Base-by-base conservation (phyloP, 345 rosid species). In the Fremontodendron californicum region DNA sequence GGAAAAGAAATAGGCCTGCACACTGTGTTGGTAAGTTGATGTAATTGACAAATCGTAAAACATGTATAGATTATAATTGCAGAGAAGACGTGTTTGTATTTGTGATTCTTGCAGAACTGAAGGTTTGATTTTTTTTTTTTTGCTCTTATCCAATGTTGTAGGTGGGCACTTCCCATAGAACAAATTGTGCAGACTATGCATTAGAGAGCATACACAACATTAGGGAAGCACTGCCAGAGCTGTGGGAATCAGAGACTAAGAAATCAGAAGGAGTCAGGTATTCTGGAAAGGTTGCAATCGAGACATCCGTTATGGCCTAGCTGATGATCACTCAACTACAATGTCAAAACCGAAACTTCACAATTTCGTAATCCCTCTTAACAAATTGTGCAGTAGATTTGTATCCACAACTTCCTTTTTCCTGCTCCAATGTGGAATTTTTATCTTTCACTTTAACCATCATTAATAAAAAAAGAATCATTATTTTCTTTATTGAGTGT, bases 161-260 rank as follows among this genome's bases (percentile, higher is more conserved):
- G 98, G 89, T 94, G 48, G 98, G 98, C 21, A 87, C 83, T 54
- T 88, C 92, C 7, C 87, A 84, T 15, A 88, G 85, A 78, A 80
- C 83, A 27, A 88, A 86, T 51, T 94, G 96, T 3, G 93, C 92
- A 67, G 97, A 93, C 73, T 82, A 89, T 77, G 96, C 97, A 13
- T 73, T 93, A 42, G 94, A 90, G 82, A 93, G 88, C 84, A 90
- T 95, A 75, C 95, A 91, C 86, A 90, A 91, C 79, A 87, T 93
- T 42, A 87, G 84, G 85, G 96, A 93, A 63, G 94, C 98, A 62
- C 42, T 93, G 61, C 93, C 91, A 8, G 91, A 89, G 78, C 85
- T 95, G 48, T 90, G 98, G 98, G 86, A 78, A 51, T 85, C 81
- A 58, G 84, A 81, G 15, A 9, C 29, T 15, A 82, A 81, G 39